phyloP scores from a whole-genome alignment of 345 rosid genomes.

The Boechera divaricarpa region DNA sequence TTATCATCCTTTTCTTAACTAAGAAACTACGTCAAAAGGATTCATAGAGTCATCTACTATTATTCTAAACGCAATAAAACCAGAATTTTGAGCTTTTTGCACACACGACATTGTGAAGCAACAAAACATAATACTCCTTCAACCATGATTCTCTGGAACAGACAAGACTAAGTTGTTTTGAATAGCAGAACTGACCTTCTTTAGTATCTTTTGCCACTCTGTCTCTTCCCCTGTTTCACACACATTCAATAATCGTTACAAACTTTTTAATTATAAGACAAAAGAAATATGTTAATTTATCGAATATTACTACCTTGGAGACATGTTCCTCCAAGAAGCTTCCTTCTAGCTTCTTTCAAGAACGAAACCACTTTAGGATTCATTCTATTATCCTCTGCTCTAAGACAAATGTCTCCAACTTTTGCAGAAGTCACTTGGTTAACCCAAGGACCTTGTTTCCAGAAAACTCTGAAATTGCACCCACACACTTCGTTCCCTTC shows the following conservation, averaged over 20 bases:
- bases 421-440: conserved; percentile 21
- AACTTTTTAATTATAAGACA: not conserved
- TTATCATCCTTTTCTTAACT: not conserved
- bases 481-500: conserved; percentile 37
- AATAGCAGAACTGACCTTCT: conserved; percentile 22
- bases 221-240: conserved; percentile 39
- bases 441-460: conserved; percentile 39
- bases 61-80: not conserved
- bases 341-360: conserved; percentile 37
- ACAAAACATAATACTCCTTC: not conserved
- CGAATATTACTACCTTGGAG: not conserved
- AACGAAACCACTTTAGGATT: conserved; percentile 31
- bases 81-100: not conserved
- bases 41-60: too few species aligned
- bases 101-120: not conserved
- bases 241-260: conserved; percentile 19
- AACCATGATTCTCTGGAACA: conserved; percentile 10
- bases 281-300: not conserved
- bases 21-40: not conserved
- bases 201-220: conserved; percentile 36
- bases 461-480: conserved; percentile 26
- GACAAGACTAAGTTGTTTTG: conserved; percentile 5
- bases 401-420: conserved; percentile 44
- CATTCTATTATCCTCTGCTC: conserved; percentile 4
- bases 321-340: conserved; percentile 19